Evolutionary conservation across 2,329 filamentous ascomycete species (phyloP).

Genomic region (Didymella lethalis): DNA sequence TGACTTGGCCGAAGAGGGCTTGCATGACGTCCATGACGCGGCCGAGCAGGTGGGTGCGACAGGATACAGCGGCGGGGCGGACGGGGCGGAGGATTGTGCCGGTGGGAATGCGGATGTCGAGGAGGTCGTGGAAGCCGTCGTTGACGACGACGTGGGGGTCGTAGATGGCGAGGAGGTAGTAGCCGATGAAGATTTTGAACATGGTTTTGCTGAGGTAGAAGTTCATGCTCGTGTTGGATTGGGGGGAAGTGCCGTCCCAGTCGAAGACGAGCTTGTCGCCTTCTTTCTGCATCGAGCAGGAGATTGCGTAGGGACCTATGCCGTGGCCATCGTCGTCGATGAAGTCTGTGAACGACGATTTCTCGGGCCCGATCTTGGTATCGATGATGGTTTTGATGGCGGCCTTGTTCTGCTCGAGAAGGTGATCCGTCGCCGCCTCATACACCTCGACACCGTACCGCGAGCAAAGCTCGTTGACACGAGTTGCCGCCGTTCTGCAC

Average conservation of each 20-base stretch:
- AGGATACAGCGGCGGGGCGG: slow-evolving; percentile 58
- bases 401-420: slow-evolving; percentile 55
- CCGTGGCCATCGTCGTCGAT: slow-evolving; percentile 60
- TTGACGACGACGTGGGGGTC: slow-evolving; percentile 60
- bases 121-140: slow-evolving; percentile 60
- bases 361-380: slow-evolving; percentile 54
- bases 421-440: slow-evolving; percentile 55
- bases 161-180: slow-evolving; percentile 58
- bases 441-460: slow-evolving; percentile 58
- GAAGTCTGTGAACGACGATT: slow-evolving; percentile 58
- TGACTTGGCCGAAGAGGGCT: slow-evolving; percentile 59
- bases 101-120: slow-evolving; percentile 57
- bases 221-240: slow-evolving; percentile 58
- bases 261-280: slow-evolving; percentile 57
- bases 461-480: slow-evolving; percentile 56
- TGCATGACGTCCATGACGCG: slow-evolving; percentile 60
- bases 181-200: slow-evolving; percentile 63
- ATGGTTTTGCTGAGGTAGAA: slow-evolving; percentile 59
- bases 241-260: slow-evolving; percentile 59
- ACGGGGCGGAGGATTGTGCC: slow-evolving; percentile 58
- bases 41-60: slow-evolving; percentile 59
- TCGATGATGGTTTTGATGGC: slow-evolving; percentile 59
- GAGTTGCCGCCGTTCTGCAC: slow-evolving; percentile 55
- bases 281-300: slow-evolving; percentile 58
- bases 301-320: slow-evolving; percentile 57